Conservation (phyloP, 306 rosid genomes). For the Corylus avellana region DNA sequence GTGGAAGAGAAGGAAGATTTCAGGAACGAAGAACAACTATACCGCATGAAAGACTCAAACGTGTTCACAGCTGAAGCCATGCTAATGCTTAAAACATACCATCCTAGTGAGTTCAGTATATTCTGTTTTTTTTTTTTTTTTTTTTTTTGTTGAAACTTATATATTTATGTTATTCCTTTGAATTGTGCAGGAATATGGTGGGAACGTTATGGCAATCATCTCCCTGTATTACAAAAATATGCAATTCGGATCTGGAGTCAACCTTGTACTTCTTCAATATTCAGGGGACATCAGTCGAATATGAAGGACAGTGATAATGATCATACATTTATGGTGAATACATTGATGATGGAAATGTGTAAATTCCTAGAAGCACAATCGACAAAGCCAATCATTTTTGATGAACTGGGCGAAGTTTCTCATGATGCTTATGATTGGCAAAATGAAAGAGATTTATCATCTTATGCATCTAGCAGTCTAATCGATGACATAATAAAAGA, state of each 20-base stretch:
- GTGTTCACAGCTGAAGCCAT: neutral
- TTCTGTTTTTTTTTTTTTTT: too few relatives aligned
- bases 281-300: too few relatives aligned
- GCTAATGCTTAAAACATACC: neutral
- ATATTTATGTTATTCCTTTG: neutral
- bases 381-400: neutral
- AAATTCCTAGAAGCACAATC: neutral
- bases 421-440: neutral
- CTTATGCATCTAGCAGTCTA: too few relatives aligned
- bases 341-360: neutral
- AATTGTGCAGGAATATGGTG: neutral
- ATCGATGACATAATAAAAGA: too few relatives aligned
- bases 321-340: neutral
- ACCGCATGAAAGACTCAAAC: neutral
- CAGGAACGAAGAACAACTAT: neutral
- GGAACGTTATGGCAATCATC: neutral
- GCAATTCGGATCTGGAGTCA: conserved; percentile 1
- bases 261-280: neutral
- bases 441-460: neutral
- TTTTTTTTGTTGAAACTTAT: neutral
- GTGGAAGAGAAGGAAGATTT: neutral
- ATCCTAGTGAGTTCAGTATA: neutral
- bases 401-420: neutral
- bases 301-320: too few relatives aligned
- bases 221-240: neutral